A percentile compares a stretch with the other conserved stretches of the same genome.
Evolutionary conservation across 352 stramenopile genomes (phyloP).

Genomic region (Phytophthora hybrid): DNA sequence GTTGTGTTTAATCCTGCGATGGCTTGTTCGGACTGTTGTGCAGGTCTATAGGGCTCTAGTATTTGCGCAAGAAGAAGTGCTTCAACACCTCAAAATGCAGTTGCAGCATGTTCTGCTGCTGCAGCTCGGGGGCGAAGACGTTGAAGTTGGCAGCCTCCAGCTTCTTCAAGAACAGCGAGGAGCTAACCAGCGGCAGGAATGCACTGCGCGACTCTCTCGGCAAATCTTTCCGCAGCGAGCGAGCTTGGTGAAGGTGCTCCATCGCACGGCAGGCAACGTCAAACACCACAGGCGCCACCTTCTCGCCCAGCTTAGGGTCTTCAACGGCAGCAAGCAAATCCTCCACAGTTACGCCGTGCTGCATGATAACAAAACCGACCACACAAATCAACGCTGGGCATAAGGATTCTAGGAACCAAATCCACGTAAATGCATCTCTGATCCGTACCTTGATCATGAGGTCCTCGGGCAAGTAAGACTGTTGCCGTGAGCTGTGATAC

Average conservation of each 20-base stretch:
- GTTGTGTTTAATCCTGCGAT: conserved; percentile 22
- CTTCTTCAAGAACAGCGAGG: conserved; percentile 66
- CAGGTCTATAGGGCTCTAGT: conserved; percentile 52
- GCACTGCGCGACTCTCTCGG: conserved; percentile 60
- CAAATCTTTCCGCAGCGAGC: conserved; percentile 62
- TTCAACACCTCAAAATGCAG: conserved; percentile 82
- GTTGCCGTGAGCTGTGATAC: conserved; percentile 69
- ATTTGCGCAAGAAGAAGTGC: conserved; percentile 81
- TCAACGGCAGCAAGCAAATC: conserved; percentile 69
- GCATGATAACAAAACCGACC: not conserved
- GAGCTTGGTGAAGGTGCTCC: conserved; percentile 82
- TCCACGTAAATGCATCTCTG: conserved; percentile 7
- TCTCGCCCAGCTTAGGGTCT: conserved; percentile 65
- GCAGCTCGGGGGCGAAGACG: conserved; percentile 67
- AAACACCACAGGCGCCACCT: conserved; percentile 87
- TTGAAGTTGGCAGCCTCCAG: conserved; percentile 86
- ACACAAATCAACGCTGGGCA: conserved; percentile 31
- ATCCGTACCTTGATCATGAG: conserved; percentile 74
- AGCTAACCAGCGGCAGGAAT: conserved; percentile 78
- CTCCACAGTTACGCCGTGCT: conserved; percentile 63
- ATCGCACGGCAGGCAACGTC: conserved; percentile 88
- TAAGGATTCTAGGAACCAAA: conserved; percentile 35
- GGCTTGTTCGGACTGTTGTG: conserved; percentile 3
- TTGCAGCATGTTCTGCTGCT: conserved; percentile 60
- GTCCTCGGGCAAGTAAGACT: conserved; percentile 86